A percentile compares a stretch with the other conserved stretches of the same genome.
Evolutionary conservation across 495 filamentous ascomycete genomes (phyloP).

Genomic region (Penicillium mononematosum): DNA sequence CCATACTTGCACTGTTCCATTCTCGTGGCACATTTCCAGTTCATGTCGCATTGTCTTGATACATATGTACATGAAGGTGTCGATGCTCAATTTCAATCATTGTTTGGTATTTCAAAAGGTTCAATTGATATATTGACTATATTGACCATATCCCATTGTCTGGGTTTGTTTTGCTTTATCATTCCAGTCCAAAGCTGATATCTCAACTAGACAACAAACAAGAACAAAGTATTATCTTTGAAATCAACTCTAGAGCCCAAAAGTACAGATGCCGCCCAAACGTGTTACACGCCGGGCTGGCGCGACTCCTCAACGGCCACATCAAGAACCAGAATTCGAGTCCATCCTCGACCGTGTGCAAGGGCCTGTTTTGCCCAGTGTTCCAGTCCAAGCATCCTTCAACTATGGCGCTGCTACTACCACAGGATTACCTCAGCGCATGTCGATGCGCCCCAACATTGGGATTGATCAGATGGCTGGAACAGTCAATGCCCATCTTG

Average conservation of each 20-base stretch:
- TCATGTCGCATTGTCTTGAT: not conserved
- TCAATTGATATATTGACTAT: not conserved
- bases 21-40: constrained; percentile 1
- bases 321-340: constrained; percentile 2
- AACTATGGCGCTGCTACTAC: constrained; percentile 36
- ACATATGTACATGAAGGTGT: not conserved
- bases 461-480: constrained; percentile 27
- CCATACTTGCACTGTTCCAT: not conserved
- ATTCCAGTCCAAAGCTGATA: constrained; percentile 5
- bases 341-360: constrained; percentile 15
- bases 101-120: not conserved
- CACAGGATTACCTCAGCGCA: constrained; percentile 28
- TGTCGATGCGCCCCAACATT: constrained; percentile 20
- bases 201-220: not conserved
- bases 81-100: not conserved
- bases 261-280: constrained; percentile 29
- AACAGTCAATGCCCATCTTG: constrained; percentile 26
- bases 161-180: not conserved
- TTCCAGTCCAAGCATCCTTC: constrained; percentile 34
- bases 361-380: constrained; percentile 24
- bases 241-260: not conserved
- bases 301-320: constrained; percentile 7
- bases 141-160: not conserved
- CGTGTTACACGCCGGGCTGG: constrained; percentile 15
- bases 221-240: not conserved